Evolutionary conservation across 192 early-diverging fungal genomes (phyloP).

Genomic region (Coemansia sp.): DNA sequence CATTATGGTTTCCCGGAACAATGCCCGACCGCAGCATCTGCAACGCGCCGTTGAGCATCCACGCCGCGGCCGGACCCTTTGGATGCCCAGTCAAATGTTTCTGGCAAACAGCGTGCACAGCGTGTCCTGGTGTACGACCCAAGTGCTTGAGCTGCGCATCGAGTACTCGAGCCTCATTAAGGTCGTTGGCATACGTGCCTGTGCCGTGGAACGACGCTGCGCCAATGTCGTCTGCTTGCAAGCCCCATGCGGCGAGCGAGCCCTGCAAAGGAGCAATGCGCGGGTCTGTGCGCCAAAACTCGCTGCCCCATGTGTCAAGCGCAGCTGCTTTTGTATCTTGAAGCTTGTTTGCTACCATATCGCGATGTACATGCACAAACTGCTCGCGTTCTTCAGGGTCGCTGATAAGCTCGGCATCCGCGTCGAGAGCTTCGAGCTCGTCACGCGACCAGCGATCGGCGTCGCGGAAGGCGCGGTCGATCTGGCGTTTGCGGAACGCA

Average conservation of each 20-base stretch:
- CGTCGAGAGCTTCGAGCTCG: slow-evolving; percentile 8
- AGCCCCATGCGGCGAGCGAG: slow-evolving; percentile 81
- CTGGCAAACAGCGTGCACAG: slow-evolving; percentile 80
- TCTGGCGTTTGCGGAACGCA: slow-evolving; percentile 79
- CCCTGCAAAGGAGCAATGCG: slow-evolving; percentile 82
- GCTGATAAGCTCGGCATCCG: neutral
- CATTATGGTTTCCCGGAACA: slow-evolving; percentile 92
- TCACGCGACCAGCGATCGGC: slow-evolving; percentile 23
- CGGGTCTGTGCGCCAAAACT: slow-evolving; percentile 76
- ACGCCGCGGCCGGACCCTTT: slow-evolving; percentile 94
- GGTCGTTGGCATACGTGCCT: slow-evolving; percentile 91
- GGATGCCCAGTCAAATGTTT: slow-evolving; percentile 94
- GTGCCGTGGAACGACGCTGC: slow-evolving; percentile 97
- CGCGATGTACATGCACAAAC: neutral
- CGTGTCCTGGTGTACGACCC: slow-evolving; percentile 80
- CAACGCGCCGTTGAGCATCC: slow-evolving; percentile 94
- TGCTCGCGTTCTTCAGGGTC: neutral
- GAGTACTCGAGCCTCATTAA: slow-evolving; percentile 86
- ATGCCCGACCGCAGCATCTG: slow-evolving; percentile 82
- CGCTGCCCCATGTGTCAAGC: slow-evolving; percentile 74
- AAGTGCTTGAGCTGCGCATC: slow-evolving; percentile 84
- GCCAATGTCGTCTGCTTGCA: slow-evolving; percentile 90
- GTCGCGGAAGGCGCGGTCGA: slow-evolving; percentile 38
- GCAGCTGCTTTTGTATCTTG: slow-evolving; percentile 66
- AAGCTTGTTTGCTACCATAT: slow-evolving; percentile 13